phyloP scores from a whole-genome alignment of 148 eudicot genomes.

The Amaranthus palmeri region DNA sequence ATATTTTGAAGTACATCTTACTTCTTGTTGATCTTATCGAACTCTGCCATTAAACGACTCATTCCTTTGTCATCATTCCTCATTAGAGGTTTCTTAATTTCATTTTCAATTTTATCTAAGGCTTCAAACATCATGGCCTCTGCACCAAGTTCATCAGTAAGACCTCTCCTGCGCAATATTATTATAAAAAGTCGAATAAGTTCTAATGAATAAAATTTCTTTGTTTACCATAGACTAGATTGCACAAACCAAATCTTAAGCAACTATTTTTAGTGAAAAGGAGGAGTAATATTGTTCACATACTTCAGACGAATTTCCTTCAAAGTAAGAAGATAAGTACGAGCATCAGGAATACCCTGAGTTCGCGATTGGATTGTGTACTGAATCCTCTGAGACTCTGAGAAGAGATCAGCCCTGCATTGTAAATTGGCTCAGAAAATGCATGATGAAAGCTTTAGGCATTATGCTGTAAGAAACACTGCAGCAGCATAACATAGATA shows the following conservation, averaged over 20 bases:
- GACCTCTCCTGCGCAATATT: conserved; percentile 67
- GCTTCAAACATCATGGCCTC: conserved; percentile 94
- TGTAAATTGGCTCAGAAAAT: neutral
- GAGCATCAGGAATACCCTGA: conserved; percentile 68
- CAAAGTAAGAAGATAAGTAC: conserved; percentile 63
- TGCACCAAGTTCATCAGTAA: conserved; percentile 78
- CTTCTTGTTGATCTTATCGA: conserved; percentile 77
- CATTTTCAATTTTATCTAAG: conserved; percentile 79
- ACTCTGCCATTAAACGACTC: conserved; percentile 67
- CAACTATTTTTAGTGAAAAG: neutral
- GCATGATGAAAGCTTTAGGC: neutral
- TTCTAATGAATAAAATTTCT: neutral
- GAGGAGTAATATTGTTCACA: conserved; percentile 10
- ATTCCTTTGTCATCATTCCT: conserved; percentile 79
- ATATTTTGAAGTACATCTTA: conserved; percentile 29
- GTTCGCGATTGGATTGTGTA: conserved; percentile 65
- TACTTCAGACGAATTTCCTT: conserved; percentile 80
- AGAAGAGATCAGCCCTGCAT: conserved; percentile 74
- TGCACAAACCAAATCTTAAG: neutral
- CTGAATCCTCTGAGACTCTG: conserved; percentile 71
- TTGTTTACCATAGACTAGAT: neutral
- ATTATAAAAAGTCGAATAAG: neutral
- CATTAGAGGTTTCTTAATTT: conserved; percentile 82
- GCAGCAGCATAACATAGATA: neutral
- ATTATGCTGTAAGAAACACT: neutral